These are phyloP conservation scores for Geranomyces michiganensis DNA, from an alignment of 192 early-diverging fungal species.

Conservation along the genomic window DNA sequence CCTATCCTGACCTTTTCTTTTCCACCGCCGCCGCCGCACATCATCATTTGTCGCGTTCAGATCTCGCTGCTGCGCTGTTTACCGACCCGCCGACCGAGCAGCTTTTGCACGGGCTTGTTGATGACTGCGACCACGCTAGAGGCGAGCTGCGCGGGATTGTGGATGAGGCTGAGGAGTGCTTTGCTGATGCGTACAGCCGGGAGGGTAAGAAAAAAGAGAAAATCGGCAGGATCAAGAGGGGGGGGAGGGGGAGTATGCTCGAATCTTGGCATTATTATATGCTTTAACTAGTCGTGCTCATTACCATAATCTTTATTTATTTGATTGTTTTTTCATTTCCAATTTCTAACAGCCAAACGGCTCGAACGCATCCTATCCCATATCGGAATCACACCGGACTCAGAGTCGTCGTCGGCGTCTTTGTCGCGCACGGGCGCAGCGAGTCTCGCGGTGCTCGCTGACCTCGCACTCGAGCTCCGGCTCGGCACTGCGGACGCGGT, in stretches of 20 bases:
- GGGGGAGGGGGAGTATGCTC: neutral
- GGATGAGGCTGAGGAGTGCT: neutral
- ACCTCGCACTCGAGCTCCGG: slow-evolving; percentile 3
- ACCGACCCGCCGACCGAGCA: neutral
- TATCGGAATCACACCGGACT: neutral
- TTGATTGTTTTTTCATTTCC: no score
- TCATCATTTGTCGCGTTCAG: neutral
- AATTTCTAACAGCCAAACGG: neutral
- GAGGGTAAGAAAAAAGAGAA: neutral
- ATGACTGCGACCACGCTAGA: neutral
- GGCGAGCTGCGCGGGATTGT: neutral
- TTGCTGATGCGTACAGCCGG: neutral
- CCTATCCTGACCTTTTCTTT: no score
- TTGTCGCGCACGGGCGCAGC: neutral
- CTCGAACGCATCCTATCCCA: neutral
- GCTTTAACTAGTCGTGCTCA: no score
- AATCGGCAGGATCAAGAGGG: neutral
- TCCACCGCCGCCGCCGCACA: neutral
- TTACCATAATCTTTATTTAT: no score
- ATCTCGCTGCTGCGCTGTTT: slow-evolving; percentile 7
- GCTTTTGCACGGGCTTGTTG: neutral
- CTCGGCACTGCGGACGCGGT: neutral
- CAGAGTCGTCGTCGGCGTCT: no score
- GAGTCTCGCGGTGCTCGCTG: neutral
- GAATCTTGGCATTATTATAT: neutral